Evolutionary conservation across 257 asterid species (phyloP), one percentile per base, ranked within the genome.

Genomic region (Capsicum rhomboideum): DNA sequence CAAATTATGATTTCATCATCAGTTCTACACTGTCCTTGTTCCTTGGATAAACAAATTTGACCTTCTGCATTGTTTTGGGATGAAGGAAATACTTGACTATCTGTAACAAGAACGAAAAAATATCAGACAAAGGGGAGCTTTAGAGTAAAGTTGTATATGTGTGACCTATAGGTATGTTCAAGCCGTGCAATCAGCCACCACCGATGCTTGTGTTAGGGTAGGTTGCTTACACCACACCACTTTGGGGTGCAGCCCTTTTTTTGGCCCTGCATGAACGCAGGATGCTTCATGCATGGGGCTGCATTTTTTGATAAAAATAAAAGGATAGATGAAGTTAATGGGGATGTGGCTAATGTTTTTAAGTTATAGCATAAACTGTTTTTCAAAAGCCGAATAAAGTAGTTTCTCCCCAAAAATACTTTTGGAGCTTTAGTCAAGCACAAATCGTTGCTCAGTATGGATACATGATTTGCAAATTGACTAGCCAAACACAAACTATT

Each of bases 81-180:
- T 96, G 98, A 90, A 96, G 67, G 84, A 96, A 93, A 85, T 92
- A 96, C 29, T 96, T 96, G n/a, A 94, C 99, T 78, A 96, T 88
- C 99, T 94, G 96, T 87, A 89, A 85, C 66, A 75, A 26, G 34
- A 34, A 56, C 0, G 11, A 10, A 0, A 2, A 13, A 18, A 40
- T 5, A 23, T 54, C 11, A 34, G 18, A 77, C 8, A 0, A 37
- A 68, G 16, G 29, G 29, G 26, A 18, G 78, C 44, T 28, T 37
- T 1, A 8, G 0, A 68, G 52, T 68, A 10, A 37, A 68, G 49
- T 18, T 34, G 8, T 34, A 13, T 0, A 20, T 7, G 8, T 67
- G 49, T 67, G 26, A 67, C 49, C 1, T 8, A 20, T 68, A 34
- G 52, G 52, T 34, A 0, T 9, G 0, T 0, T 37, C 29, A 1